Evolutionary conservation across 495 filamentous ascomycete genomes (phyloP), one percentile per base, ranked within the genome.

Genomic region (Xylaria acuta): DNA sequence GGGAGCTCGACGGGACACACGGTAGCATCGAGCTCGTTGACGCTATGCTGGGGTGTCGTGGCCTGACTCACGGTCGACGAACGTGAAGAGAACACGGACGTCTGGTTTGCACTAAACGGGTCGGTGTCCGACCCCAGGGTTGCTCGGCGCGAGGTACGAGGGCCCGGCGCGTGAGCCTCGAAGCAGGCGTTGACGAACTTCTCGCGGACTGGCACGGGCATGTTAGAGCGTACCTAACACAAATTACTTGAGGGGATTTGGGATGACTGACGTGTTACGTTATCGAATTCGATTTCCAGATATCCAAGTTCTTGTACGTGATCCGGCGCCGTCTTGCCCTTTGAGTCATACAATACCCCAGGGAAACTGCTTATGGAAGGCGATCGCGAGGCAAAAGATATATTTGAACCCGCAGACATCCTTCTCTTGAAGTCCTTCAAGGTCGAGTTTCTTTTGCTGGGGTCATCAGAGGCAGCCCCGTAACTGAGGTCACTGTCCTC

Each of bases 261-360:
- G 3, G 5, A 30, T 67, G 32, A 53, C 70, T 75, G 66, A 72
- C 56, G 27, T 72, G 66, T 18, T 59, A 64, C 47, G n/a, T 63
- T 69, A 30, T 51, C 22, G 18, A 77, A 77, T 32, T 77, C 75
- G 36, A 77, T 75, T 18, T 77, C 74, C 9, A 77, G 66, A 59
- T 68, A 58, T 36, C 74, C 72, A 1, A 74, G 43, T 32, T 58
- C 65, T 58, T 58, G 74, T 47, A 75, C 67, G 11, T 74, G 53
- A 18, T 32, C 51, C 5, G 75, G 74, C 20, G 75, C 71, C 27
- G 71, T 74, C 32, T 53, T 45, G 18, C 64, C 64, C 18, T 67
- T 40, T 22, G 27, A 18, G 7, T 51, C 64, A 67, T 67, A 67
- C 32, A 67, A 27, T 16, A 53, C 32, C 32, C 30, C 45, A 25